These are phyloP conservation scores for Pythium graminicola DNA, from an alignment of 352 stramenopile genomes.

Conservation along the genomic window DNA sequence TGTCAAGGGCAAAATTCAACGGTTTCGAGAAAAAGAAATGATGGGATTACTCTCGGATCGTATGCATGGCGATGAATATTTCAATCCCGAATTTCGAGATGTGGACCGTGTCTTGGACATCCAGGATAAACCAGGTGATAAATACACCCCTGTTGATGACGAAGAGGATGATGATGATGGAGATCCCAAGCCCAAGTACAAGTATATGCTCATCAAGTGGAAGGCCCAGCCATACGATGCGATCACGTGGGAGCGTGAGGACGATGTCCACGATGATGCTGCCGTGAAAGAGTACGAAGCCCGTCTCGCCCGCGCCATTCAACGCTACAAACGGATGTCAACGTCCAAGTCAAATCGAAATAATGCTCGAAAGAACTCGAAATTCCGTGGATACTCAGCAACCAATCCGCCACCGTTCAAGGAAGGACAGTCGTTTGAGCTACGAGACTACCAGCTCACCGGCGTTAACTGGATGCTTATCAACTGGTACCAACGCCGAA, in stretches of 20 bases:
- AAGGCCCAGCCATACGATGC: constrained; percentile 95
- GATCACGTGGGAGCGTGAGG: constrained; percentile 97
- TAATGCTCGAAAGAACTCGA: constrained; percentile 42
- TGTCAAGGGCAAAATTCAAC: constrained; percentile 81
- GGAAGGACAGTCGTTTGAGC: constrained; percentile 52
- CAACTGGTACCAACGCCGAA: constrained; percentile 97
- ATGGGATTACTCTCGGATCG: constrained; percentile 38
- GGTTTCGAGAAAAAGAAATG: constrained; percentile 74
- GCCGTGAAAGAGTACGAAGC: constrained; percentile 78
- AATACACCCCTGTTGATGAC: constrained; percentile 49
- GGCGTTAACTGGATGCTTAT: constrained; percentile 99
- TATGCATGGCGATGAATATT: constrained; percentile 83
- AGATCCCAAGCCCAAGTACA: constrained; percentile 31
- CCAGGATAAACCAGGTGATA: constrained; percentile 63
- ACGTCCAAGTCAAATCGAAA: constrained; percentile 12
- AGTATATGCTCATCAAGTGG: constrained; percentile 99
- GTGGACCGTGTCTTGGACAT: constrained; percentile 88
- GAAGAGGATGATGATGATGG: constrained; percentile 34
- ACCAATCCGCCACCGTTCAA: constrained; percentile 52
- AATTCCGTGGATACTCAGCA: constrained; percentile 69
- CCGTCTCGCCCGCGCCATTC: constrained; percentile 42
- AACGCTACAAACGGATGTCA: constrained; percentile 47
- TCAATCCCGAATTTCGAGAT: constrained; percentile 84
- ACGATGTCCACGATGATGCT: constrained; percentile 91
- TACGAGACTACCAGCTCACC: constrained; percentile 99